These are phyloP conservation scores for Melanopsichium pennsylvanicum DNA, from an alignment of 1,284 basidiomycete species.

Conservation along the genomic window DNA sequence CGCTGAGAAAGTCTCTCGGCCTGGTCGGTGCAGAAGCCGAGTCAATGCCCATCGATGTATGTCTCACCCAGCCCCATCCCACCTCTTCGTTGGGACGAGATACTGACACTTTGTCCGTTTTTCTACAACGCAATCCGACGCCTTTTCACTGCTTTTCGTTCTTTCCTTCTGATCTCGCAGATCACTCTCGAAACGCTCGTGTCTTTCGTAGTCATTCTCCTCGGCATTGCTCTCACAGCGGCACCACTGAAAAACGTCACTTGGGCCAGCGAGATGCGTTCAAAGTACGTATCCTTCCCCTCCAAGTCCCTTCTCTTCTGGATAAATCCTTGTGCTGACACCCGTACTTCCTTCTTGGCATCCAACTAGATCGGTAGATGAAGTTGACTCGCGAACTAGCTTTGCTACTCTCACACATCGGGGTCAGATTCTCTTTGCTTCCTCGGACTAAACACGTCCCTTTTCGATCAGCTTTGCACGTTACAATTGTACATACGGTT, in stretches of 20 bases:
- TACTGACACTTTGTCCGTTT: no score
- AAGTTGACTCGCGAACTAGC: conserved; percentile 77
- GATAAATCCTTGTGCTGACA: no score
- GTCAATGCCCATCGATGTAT: conserved; percentile 49
- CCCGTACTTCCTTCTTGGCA: background rate
- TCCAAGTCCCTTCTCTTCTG: background rate
- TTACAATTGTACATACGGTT: no score
- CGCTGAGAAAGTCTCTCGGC: conserved; percentile 50
- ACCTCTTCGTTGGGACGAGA: no score
- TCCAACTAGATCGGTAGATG: conserved; percentile 75
- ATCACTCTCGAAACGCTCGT: conserved; percentile 75
- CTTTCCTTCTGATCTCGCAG: conserved; percentile 67
- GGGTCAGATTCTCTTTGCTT: conserved; percentile 66
- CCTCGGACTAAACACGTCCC: conserved; percentile 5
- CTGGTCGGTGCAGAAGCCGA: conserved; percentile 29
- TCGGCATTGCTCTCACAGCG: conserved; percentile 77
- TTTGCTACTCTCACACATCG: conserved; percentile 78
- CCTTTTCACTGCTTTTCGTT: no score
- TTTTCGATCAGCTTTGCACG: no score
- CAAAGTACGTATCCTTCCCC: conserved; percentile 69
- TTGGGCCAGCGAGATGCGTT: conserved; percentile 88
- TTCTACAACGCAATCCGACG: no score
- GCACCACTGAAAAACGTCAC: conserved; percentile 78
- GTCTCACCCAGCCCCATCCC: no score
- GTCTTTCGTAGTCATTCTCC: conserved; percentile 74